Evolutionary conservation across 805 yeast species (phyloP).

Genomic region (Wickerhamiella cacticola): DNA sequence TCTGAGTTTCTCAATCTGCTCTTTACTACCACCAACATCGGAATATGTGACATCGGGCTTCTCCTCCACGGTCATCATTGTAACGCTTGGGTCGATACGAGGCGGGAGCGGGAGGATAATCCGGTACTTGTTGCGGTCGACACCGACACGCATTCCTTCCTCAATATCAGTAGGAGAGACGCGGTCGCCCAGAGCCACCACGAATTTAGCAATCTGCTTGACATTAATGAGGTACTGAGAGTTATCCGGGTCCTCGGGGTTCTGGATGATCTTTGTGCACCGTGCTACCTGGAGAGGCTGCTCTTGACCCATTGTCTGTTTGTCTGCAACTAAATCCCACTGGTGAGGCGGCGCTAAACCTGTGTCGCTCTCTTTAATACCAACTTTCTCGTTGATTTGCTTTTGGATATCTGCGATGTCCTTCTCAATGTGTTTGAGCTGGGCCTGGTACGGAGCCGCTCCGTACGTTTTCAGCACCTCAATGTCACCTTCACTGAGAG

Average conservation of each 20-base stretch:
- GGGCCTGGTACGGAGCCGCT: conserved; percentile 85
- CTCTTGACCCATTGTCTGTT: conserved; percentile 82
- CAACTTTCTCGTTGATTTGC: conserved; percentile 87
- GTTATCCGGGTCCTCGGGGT: conserved; percentile 49
- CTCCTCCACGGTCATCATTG: conserved; percentile 99
- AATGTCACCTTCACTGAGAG: conserved; percentile 91
- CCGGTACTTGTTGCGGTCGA: conserved; percentile 91
- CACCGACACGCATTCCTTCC: conserved; percentile 99
- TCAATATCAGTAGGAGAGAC: conserved; percentile 98
- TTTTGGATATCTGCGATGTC: conserved; percentile 77
- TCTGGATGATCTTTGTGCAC: conserved; percentile 83
- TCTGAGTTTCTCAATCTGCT: conserved; percentile 89
- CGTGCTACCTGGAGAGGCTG: conserved; percentile 97
- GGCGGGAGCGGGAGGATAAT: conserved; percentile 97
- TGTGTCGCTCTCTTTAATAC: conserved; percentile 76
- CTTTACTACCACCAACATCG: conserved; percentile 98
- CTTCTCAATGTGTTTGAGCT: conserved; percentile 69
- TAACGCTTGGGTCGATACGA: conserved; percentile 91
- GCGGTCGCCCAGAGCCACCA: conserved; percentile 90
- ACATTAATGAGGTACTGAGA: conserved; percentile 90
- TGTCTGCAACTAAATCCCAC: conserved; percentile 97
- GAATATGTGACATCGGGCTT: conserved; percentile 98
- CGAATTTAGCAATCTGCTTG: conserved; percentile 96
- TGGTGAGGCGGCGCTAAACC: conserved; percentile 94
- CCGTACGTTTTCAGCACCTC: conserved; percentile 96